Conservation (phyloP, 495 filamentous ascomycete species). For the Penicillium waksmanii region DNA sequence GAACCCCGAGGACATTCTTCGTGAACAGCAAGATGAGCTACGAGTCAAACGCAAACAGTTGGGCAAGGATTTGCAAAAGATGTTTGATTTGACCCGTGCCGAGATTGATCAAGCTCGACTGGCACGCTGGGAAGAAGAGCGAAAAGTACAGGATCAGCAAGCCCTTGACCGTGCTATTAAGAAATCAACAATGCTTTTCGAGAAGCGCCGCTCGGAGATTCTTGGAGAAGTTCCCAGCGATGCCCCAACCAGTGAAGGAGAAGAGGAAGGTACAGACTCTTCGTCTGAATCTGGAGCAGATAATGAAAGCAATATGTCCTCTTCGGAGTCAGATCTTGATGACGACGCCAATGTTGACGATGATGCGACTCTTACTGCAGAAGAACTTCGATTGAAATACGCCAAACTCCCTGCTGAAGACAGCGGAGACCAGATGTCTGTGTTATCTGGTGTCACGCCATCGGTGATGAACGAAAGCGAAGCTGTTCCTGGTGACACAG, state of each 20-base stretch:
- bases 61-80: slow-evolving; percentile 67
- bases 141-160: slow-evolving; percentile 78
- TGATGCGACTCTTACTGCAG: slow-evolving; percentile 76
- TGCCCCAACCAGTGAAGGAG: slow-evolving; percentile 48
- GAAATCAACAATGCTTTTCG: slow-evolving; percentile 60
- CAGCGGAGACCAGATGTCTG: slow-evolving; percentile 31
- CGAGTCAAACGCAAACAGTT: slow-evolving; percentile 68
- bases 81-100: slow-evolving; percentile 76
- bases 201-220: slow-evolving; percentile 57
- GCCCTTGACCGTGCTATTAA: slow-evolving; percentile 84
- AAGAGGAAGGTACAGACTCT: slow-evolving; percentile 47
- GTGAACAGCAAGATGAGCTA: slow-evolving; percentile 53
- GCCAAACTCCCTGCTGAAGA: slow-evolving; percentile 58
- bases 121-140: slow-evolving; percentile 81
- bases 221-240: slow-evolving; percentile 49
- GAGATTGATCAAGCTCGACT: slow-evolving; percentile 76
- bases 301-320: slow-evolving; percentile 75
- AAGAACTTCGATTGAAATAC: slow-evolving; percentile 81
- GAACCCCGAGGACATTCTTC: slow-evolving; percentile 48
- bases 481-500: slow-evolving; percentile 28
- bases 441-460: slow-evolving; percentile 28
- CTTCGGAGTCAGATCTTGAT: slow-evolving; percentile 47
- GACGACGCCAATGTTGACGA: slow-evolving; percentile 54
- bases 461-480: slow-evolving; percentile 23
- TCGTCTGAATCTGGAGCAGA: slow-evolving; percentile 44